Evolutionary conservation across 2,329 filamentous ascomycete species (phyloP).

Genomic region (Aspergillus sergii): DNA sequence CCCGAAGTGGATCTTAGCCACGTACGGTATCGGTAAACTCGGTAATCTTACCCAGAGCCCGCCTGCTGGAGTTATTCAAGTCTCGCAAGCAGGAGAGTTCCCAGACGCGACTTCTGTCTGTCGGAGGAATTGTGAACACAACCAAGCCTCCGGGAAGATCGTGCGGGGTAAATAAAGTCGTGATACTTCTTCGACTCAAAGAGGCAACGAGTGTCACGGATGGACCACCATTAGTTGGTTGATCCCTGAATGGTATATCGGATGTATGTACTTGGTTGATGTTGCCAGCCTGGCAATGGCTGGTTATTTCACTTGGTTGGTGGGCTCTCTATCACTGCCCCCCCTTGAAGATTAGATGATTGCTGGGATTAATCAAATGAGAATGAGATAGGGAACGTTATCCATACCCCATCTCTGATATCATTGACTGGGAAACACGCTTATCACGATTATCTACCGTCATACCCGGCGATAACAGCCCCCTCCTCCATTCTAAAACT

Average conservation of each 20-base stretch:
- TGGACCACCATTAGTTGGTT: background rate
- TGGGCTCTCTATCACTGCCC: background rate
- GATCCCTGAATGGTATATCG: background rate
- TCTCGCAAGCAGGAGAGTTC: background rate
- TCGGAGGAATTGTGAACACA: conserved; percentile 3
- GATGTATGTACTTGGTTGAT: background rate
- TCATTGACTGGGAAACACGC: background rate
- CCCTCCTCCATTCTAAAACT: background rate
- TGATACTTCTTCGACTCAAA: background rate
- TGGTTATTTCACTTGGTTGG: background rate
- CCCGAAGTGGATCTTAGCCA: background rate
- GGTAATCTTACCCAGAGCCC: background rate
- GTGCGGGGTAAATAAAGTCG: conserved; percentile 2
- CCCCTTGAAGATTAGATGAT: background rate
- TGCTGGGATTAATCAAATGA: background rate
- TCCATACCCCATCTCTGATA: background rate
- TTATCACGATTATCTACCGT: background rate
- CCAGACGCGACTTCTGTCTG: background rate
- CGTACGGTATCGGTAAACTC: background rate
- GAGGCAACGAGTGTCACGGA: background rate
- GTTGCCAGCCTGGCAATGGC: background rate
- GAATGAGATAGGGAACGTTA: background rate
- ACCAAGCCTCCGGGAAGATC: conserved; percentile 5
- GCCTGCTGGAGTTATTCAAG: no score
- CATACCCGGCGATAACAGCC: background rate